Evolutionary conservation across 2,329 filamentous ascomycete species (phyloP).

Genomic region (Myriosclerotinia duriaeana): DNA sequence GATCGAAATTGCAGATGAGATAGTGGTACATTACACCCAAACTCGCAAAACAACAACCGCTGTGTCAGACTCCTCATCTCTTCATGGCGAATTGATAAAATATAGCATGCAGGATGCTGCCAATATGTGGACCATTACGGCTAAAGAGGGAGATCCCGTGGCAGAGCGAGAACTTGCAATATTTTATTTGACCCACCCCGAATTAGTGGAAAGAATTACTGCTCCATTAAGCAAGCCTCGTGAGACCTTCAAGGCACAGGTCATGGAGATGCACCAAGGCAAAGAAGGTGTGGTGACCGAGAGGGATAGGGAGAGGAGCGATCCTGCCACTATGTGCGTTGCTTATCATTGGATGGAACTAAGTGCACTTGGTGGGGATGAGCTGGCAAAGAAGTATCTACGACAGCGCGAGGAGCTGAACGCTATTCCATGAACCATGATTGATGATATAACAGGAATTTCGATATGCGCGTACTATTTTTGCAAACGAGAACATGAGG

Average conservation of each 20-base stretch:
- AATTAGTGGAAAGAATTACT: conserved; percentile 76
- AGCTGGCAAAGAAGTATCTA: conserved; percentile 78
- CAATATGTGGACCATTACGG: conserved; percentile 87
- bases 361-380: conserved; percentile 81
- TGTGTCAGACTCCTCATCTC: conserved; percentile 39
- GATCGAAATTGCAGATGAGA: conserved; percentile 66
- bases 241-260: conserved; percentile 86
- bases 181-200: conserved; percentile 88
- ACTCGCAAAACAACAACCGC: conserved; percentile 49
- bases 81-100: conserved; percentile 49
- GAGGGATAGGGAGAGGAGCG: conserved; percentile 64
- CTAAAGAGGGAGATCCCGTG: conserved; percentile 84
- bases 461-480: conserved; percentile 5
- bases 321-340: conserved; percentile 87
- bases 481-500: conserved; percentile 14
- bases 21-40: conserved; percentile 66
- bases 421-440: conserved; percentile 35
- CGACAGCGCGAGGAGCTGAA: conserved; percentile 54
- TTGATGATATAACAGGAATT: conserved; percentile 15
- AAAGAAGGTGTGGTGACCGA: conserved; percentile 45
- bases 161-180: conserved; percentile 92
- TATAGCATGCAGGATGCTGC: conserved; percentile 79
- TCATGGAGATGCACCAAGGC: conserved; percentile 68
- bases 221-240: conserved; percentile 79
- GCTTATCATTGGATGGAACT: conserved; percentile 97